Base-by-base conservation (phyloP, 164 flowering plant species). In the Macadamia integrifolia region DNA sequence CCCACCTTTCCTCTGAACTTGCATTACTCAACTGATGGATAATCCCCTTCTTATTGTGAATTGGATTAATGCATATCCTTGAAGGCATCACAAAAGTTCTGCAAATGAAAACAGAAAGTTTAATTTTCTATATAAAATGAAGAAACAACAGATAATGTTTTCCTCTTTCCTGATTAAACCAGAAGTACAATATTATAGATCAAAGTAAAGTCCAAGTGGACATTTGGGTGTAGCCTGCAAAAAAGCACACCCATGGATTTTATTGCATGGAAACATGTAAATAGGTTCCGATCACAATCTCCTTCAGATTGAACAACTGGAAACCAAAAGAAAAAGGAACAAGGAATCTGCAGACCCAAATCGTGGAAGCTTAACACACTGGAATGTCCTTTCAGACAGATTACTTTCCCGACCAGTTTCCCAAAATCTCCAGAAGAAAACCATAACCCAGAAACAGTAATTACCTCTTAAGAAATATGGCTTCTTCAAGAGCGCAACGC, bases 71-170 rank as follows among this genome's bases (percentile, higher is more conserved):
- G 75, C 99, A 94, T 88, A 94, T 89, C 78, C 94, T 83, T 23
- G 99, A 86, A 62, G 99, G 99, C 97, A 94, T 90, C 44, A 94
- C 98, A 69, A 94, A 90, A 23, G 91, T 86, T 72, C 99, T 94
- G 81, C 78, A 85, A 71, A 72, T 40, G 30, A 69, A 71, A 52
- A 42, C 23, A 35, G 40, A 35, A 2, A 35, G 40, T 35, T 35
- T 35, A 35, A 5, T 35, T 35, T 35, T 35, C 3, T 35, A 35
- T 35, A 35, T 35, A 12, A 17, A 48, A 52, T 31, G 13, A 35
- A 28, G 11, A 15, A 12, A 31, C 40, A 35, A 35, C 40, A 35
- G 40, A 35, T 5, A 2, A 2, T 35, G 40, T 35, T 35, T 35
- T 23, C 23, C 23, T 23, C 23, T 23, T 23, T 23, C 23, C 40